Evolutionary conservation across 2,329 filamentous ascomycete species (phyloP).

Genomic region (Microsporum audouinii): DNA sequence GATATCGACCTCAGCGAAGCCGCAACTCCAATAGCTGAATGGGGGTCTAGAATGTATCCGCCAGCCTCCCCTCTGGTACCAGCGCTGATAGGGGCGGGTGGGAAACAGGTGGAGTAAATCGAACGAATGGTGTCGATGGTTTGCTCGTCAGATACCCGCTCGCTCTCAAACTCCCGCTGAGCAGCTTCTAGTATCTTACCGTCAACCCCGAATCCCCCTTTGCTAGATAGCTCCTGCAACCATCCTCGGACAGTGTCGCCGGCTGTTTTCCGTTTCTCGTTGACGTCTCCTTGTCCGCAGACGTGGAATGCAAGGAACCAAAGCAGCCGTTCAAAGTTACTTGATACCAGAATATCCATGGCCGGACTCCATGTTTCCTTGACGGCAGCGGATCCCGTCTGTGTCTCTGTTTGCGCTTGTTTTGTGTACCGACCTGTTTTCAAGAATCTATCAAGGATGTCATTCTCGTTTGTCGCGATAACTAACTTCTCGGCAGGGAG

Average conservation of each 20-base stretch:
- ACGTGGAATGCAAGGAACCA: constrained; percentile 83
- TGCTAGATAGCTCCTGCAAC: constrained; percentile 67
- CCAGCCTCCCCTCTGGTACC: constrained; percentile 33
- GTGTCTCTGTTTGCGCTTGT: constrained; percentile 38
- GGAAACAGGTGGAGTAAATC: constrained; percentile 46
- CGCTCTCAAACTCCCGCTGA: constrained; percentile 66
- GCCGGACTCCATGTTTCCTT: constrained; percentile 88
- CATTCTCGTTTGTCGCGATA: constrained; percentile 93
- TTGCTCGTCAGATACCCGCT: constrained; percentile 53
- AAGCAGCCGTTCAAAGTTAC: constrained; percentile 89
- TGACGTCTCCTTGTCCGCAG: constrained; percentile 47
- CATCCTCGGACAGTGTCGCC: constrained; percentile 67
- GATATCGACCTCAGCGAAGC: constrained; percentile 60
- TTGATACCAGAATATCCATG: constrained; percentile 95
- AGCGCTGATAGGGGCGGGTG: constrained; percentile 29
- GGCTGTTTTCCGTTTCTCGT: constrained; percentile 39
- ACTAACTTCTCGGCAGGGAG: constrained; percentile 79
- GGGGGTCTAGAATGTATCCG: constrained; percentile 81
- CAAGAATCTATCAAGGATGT: constrained; percentile 94
- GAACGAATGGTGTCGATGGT: constrained; percentile 56
- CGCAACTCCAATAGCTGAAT: constrained; percentile 76
- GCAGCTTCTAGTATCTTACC: constrained; percentile 59
- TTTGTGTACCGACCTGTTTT: constrained; percentile 80
- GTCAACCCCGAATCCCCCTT: constrained; percentile 74
- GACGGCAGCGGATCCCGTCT: constrained; percentile 47